A percentile compares a stretch with the other conserved stretches of the same genome.
phyloP scores from a whole-genome alignment of 257 asterid species.

The Solanum gracilifrons region DNA sequence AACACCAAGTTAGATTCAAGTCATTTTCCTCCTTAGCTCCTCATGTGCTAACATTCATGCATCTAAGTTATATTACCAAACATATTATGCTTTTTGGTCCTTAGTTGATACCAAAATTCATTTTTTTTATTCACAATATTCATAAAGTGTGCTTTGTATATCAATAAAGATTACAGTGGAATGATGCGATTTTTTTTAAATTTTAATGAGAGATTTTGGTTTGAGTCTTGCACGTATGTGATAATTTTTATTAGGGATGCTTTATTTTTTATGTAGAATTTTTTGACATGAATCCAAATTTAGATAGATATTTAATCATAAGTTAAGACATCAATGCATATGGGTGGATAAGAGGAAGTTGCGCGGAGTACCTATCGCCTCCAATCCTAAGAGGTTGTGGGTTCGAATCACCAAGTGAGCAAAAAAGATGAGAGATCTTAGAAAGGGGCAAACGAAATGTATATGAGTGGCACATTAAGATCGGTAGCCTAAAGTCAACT shows the following conservation, averaged over 20 bases:
- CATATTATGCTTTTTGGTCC: background rate
- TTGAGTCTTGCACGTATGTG: background rate
- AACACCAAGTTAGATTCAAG: background rate
- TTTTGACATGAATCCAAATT: background rate
- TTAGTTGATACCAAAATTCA: background rate
- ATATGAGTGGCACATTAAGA: background rate
- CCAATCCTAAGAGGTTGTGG: background rate
- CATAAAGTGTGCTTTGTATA: background rate
- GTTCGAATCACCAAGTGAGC: background rate
- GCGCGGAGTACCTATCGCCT: background rate
- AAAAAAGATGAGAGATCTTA: background rate
- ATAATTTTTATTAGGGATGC: too few species aligned
- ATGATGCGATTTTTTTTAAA: accelerated
- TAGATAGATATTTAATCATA: background rate
- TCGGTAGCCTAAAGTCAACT: background rate
- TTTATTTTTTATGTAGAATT: too few species aligned
- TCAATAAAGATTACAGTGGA: background rate
- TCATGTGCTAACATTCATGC: background rate
- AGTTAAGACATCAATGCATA: background rate
- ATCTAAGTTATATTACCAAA: background rate
- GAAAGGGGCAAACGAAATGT: background rate
- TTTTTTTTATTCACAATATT: background rate
- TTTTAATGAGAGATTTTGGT: background rate
- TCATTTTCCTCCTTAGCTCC: background rate
- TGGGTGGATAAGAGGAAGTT: background rate